Percentiles rank a stretch among this genome's conserved stretches.
Evolutionary conservation across 73 alveolate species (phyloP).

Genomic region (Paramecium biaurelia): DNA sequence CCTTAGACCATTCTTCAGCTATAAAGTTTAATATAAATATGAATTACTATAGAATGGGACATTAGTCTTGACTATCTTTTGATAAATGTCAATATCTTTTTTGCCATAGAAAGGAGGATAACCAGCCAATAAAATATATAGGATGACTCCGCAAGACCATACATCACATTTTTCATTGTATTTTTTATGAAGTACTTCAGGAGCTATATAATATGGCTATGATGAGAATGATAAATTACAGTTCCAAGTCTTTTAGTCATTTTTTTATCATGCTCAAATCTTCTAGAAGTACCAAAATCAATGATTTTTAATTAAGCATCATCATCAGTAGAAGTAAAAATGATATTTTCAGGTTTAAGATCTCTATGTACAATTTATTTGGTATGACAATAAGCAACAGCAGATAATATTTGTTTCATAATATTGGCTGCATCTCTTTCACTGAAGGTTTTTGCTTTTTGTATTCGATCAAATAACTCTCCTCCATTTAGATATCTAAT

Average conservation of each 20-base stretch:
- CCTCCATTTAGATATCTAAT: slow-evolving; percentile 67
- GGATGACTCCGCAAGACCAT: slow-evolving; percentile 87
- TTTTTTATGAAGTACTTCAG: slow-evolving; percentile 78
- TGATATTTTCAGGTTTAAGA: slow-evolving; percentile 71
- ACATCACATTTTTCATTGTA: slow-evolving; percentile 89
- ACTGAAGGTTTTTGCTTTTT: neutral
- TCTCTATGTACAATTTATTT: slow-evolving; percentile 75
- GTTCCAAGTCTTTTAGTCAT: slow-evolving; percentile 91
- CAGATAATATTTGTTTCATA: slow-evolving; percentile 63
- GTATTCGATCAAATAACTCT: slow-evolving; percentile 64
- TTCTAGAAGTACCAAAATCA: slow-evolving; percentile 60
- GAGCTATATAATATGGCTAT: slow-evolving; percentile 82
- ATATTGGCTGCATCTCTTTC: slow-evolving; percentile 64
- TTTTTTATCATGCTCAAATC: slow-evolving; percentile 61
- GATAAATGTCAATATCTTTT: slow-evolving; percentile 69
- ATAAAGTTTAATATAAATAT: neutral
- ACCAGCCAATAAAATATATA: slow-evolving; percentile 81
- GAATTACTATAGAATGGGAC: slow-evolving; percentile 53
- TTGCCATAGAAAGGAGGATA: slow-evolving; percentile 77
- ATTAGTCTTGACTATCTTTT: slow-evolving; percentile 73
- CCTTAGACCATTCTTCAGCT: slow-evolving; percentile 62
- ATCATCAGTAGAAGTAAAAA: slow-evolving; percentile 50
- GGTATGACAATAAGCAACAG: slow-evolving; percentile 73
- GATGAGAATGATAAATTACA: slow-evolving; percentile 60
- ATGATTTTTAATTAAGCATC: slow-evolving; percentile 40